These are phyloP conservation scores for Colletotrichum chlorophyti DNA, from an alignment of 2,329 filamentous ascomycete species.

Conservation along the genomic window DNA sequence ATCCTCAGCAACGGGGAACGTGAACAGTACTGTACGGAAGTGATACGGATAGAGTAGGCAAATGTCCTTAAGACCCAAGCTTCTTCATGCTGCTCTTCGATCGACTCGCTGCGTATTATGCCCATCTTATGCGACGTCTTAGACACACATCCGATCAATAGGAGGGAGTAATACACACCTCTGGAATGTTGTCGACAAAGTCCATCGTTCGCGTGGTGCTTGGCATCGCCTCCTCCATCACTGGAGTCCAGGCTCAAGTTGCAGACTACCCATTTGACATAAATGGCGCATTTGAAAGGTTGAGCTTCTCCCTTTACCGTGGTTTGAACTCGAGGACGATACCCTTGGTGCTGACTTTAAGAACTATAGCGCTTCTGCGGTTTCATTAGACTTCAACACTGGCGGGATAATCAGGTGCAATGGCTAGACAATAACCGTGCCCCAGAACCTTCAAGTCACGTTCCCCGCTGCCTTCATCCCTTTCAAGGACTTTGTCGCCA, in stretches of 20 bases:
- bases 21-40: too few relatives aligned
- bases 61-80: too few relatives aligned
- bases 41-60: too few relatives aligned
- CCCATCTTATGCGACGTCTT: too few relatives aligned
- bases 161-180: background rate
- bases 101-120: too few relatives aligned
- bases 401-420: constrained; percentile 28
- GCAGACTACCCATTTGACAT: constrained; percentile 24
- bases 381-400: constrained; percentile 18
- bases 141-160: too few relatives aligned
- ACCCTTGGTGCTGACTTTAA: background rate
- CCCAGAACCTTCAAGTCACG: constrained; percentile 31
- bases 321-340: accelerated
- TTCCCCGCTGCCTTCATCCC: constrained; percentile 31
- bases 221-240: background rate
- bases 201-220: constrained; percentile 9
- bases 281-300: constrained; percentile 26
- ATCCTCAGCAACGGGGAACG: too few relatives aligned
- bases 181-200: constrained; percentile 7
- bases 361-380: constrained; percentile 20
- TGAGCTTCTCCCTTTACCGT: background rate
- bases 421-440: constrained; percentile 27
- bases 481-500: constrained; percentile 30
- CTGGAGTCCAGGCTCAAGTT: background rate
- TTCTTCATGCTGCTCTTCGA: too few relatives aligned